Conservation (phyloP, 768 basidiomycete species). For the Boletus fagicola region DNA sequence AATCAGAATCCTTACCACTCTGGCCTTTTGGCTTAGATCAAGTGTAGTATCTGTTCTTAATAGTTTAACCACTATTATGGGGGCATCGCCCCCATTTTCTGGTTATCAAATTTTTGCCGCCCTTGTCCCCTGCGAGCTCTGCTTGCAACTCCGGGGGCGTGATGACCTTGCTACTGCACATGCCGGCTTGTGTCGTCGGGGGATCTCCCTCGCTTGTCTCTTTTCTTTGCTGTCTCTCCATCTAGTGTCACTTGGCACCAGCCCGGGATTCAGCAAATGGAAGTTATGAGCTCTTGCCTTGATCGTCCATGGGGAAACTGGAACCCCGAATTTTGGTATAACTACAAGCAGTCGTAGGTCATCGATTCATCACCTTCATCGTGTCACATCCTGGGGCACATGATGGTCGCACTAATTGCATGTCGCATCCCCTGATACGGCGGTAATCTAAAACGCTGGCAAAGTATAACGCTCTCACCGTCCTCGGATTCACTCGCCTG, state of each 20-base stretch:
- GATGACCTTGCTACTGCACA: conserved; percentile 41
- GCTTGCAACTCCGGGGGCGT: conserved; percentile 38
- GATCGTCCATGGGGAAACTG: too few species aligned
- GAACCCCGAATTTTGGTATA: too few species aligned
- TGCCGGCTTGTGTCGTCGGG: conserved; percentile 58
- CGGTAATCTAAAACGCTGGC: too few species aligned
- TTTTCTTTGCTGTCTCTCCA: conserved; percentile 13
- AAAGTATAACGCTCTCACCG: too few species aligned
- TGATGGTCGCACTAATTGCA: too few species aligned
- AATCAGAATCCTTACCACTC: conserved; percentile 20
- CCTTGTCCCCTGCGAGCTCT: conserved; percentile 34
- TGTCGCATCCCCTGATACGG: too few species aligned
- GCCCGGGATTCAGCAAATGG: conserved; percentile 3
- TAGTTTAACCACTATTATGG: conserved; percentile 59
- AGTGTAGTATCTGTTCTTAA: conserved; percentile 77
- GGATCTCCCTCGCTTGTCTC: conserved; percentile 34
- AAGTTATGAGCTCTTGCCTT: not conserved
- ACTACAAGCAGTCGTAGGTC: too few species aligned
- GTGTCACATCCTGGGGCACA: too few species aligned
- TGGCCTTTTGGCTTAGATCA: conserved; percentile 73
- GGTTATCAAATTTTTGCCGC: conserved; percentile 48
- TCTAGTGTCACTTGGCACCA: not conserved
- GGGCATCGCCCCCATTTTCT: conserved; percentile 51
- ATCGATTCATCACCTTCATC: too few species aligned
- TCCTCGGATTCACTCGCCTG: too few species aligned